Evolutionary conservation across 805 yeast genomes (phyloP), one percentile per base, ranked within the genome.

Genomic region (Candida maris): DNA sequence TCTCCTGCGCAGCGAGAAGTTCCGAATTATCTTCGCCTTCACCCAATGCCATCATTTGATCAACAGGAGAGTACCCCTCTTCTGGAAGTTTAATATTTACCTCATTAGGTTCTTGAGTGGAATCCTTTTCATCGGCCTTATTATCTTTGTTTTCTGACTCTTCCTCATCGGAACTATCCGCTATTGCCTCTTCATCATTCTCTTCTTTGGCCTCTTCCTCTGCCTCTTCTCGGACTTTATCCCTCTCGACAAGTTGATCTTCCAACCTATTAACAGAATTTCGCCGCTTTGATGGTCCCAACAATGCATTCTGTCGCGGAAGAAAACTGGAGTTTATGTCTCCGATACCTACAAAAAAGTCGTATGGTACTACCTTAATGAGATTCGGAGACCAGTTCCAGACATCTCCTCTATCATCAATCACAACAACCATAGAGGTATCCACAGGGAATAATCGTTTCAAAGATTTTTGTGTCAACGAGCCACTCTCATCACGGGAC

Each of bases 371-470:
- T 4, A 91, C 97, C 61, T 91, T 86, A 40, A 93, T 78, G 49
- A 93, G 65, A 56, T 93, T 89, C 9, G 83, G 79, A 48, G 87
- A 85, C 98, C 98, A 93, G 54, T 85, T 85, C 98, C 98, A 93
- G 15, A 93, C 98, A 59, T 93, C 98, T 3, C 97, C 98, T 57
- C 98, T 75, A 59, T 93, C 98, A 60, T 93, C 98, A 41, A 93
- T 93, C 30, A 93, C 81, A 2, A 85, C 93, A 21, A 93, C 98
- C 95, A 93, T 84, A 13, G 95, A 82, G 17, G 95, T 95, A 48
- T 91, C 96, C 2, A 91, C 95, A 0, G 98, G 98, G 52, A 93
- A 93, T 37, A 93, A 68, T 44, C 97, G 69, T 52, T 84, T 81
- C 42, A 93, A 67, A 24, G 91, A 85, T 56, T 93, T 93, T 48